Base-by-base conservation (phyloP, 805 yeast species). In the Metschnikowia baotianmanensis region DNA sequence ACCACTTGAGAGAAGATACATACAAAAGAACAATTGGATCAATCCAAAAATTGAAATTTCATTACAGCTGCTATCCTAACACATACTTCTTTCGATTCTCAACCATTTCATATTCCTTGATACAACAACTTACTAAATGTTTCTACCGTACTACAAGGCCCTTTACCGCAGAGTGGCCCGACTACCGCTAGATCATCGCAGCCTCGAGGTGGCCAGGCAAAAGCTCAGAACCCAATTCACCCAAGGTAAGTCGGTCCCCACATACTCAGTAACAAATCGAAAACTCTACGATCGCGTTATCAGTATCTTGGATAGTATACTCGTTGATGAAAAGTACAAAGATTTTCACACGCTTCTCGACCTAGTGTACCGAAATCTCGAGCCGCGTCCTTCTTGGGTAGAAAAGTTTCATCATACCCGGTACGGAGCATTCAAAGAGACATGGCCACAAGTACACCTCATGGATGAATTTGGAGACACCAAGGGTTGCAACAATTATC, bases 361-460 rank as follows among this genome's bases (percentile, higher is more conserved):
- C 46, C 30, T 43, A 3, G 48, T 61, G 16, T 67, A 58, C 51
- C 62, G 58, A 19, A 39, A 34, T 18, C 35, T 31, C 31, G 28
- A 21, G 20, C 25, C 39, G 28, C 39, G 16, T 30, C 42, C 30
- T 13, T 47, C 42, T 0, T 59, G 66, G 62, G 34, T 55, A 12
- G 20, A 31, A 2, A 48, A 48, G 7, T 60, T 67, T 44, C 32
- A 39, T 4, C 42, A 47, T 9, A 38, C 49, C 24, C 51, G 52
- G 18, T 58, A 61, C 36, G 32, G 47, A 18, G 39, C 53, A 6
- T 45, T 67, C 28, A 55, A 58, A 29, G 12, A 38, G 1, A 28
- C 42, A 3, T 68, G 68, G 68, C 74, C 74, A 5, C 62, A 54
- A 34, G 59, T 56, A 5, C 72, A 69, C 42, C 38, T 64, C 18